These are phyloP conservation scores for Candida piceae DNA, from an alignment of 805 yeast species.

Conservation along the genomic window DNA sequence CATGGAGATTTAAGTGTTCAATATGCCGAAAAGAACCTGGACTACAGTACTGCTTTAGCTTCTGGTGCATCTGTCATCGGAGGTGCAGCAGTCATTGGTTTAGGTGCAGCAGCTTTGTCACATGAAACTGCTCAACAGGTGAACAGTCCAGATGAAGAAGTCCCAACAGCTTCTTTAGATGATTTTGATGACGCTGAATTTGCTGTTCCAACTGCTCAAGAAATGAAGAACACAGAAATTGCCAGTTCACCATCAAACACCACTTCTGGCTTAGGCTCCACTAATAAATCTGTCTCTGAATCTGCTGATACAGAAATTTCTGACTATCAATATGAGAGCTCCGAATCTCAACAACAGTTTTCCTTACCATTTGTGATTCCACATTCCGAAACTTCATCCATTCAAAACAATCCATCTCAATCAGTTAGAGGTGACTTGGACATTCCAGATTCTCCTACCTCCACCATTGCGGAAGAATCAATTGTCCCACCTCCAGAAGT, in stretches of 20 bases:
- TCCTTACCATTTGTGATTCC: constrained; percentile 50
- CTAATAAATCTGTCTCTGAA: constrained; percentile 21
- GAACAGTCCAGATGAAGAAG: constrained; percentile 18
- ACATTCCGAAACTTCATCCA: constrained; percentile 82
- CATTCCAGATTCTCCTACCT: constrained; percentile 33
- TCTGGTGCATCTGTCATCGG: constrained; percentile 24
- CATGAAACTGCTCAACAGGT: not conserved
- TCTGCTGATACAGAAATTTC: constrained; percentile 45
- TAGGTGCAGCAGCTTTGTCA: constrained; percentile 1
- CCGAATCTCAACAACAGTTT: constrained; percentile 22
- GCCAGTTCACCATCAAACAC: constrained; percentile 21
- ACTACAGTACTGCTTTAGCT: constrained; percentile 25
- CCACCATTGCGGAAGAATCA: constrained; percentile 29
- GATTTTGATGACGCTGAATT: constrained; percentile 26
- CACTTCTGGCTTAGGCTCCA: constrained; percentile 18
- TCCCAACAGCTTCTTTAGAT: constrained; percentile 30
- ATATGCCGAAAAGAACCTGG: constrained; percentile 28
- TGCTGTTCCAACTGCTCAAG: constrained; percentile 14
- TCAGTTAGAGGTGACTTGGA: constrained; percentile 79
- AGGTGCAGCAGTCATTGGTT: constrained; percentile 13
- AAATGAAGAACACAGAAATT: constrained; percentile 8
- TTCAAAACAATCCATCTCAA: constrained; percentile 86
- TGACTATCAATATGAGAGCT: constrained; percentile 34
- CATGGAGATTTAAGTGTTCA: constrained; percentile 29
- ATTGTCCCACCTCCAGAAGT: constrained; percentile 25